Base-by-base conservation (phyloP, 805 yeast species). In the Wickerhamiella allomyrinae region DNA sequence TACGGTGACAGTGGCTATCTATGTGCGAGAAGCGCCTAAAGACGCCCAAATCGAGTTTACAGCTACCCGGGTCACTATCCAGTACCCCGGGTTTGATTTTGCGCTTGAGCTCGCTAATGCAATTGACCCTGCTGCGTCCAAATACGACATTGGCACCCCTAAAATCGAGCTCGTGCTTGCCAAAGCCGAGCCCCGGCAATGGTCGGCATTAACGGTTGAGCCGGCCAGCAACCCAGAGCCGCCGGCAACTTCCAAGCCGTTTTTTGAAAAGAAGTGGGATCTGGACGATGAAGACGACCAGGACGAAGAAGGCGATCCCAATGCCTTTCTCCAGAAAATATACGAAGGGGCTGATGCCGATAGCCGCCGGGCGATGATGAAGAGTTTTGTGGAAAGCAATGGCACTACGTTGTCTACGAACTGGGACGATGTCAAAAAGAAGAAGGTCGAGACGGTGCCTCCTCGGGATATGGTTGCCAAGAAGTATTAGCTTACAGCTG, bases 401-500 rank as follows among this genome's bases (percentile, higher is more conserved):
- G 99, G 99, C 17, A 91, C 98, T 0, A 75, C 94, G 2, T 66
- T 91, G 45, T 83, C 94, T 37, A 91, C 98, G 3, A 82, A 84
- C 56, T 91, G 99, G 99, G 71, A 64, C 9, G 94, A 85, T 46
- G 97, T 93, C 2, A 67, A 73, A 29, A 67, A 71, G 43, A 75
- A 74, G 45, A 67, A 59, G 17, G 80, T 79, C 35, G 80, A 77
- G 52, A 70, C 79, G 2, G 60, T 69, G 20, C 86, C 94, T 0
- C 94, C 94, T 0, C 79, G 76, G 34, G 89, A 85, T 11, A 70
- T 75, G 72, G 76, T 70, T 51, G 70, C 73, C 2, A 74, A 68
- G 53, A 62, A 67, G 37, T 77, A 49, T 48, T 9, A 42, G n/a
- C 14, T 33, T 17, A 19, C 24, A 8, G 5, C 10, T 14, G 34